phyloP scores from a whole-genome alignment of 148 eudicot species.

The Vaccinium corymbosum region DNA sequence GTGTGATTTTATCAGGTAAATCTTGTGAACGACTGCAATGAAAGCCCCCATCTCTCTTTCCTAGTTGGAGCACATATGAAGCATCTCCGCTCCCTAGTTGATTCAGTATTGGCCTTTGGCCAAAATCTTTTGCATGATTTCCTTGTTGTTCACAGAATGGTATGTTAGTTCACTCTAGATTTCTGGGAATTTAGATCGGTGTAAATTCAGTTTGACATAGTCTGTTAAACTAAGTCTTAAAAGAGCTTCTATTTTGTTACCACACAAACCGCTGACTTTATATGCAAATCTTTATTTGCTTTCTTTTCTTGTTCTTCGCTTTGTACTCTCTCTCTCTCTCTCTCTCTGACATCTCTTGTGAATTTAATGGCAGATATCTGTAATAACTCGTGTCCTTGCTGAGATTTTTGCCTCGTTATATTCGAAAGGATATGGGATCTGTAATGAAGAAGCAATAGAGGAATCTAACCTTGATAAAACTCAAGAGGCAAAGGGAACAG shows the following conservation, averaged over 20 bases:
- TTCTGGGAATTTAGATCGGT: not conserved
- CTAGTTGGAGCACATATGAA: constrained; percentile 36
- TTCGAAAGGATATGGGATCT: constrained; percentile 70
- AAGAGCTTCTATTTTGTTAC: not conserved
- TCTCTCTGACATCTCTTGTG: constrained; percentile 1
- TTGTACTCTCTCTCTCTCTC: not conserved
- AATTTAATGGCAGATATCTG: constrained; percentile 49
- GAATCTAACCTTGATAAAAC: constrained; percentile 38
- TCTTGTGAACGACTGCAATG: constrained; percentile 31
- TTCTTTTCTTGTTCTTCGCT: not conserved
- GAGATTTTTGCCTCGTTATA: constrained; percentile 63
- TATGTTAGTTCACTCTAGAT: constrained; percentile 28
- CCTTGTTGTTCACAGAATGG: constrained; percentile 61
- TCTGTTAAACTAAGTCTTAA: not conserved
- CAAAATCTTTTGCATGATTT: constrained; percentile 71
- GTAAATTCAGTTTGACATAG: not conserved
- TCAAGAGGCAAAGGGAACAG: constrained; percentile 79
- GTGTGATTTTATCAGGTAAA: constrained; percentile 46
- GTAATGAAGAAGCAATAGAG: constrained; percentile 53
- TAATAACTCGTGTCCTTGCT: constrained; percentile 61
- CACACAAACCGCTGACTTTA: not conserved
- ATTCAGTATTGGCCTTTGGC: constrained; percentile 46
- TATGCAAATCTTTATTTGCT: not conserved
- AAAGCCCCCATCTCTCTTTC: constrained; percentile 22
- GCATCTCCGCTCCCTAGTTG: constrained; percentile 43